Evolutionary conservation across 2,329 filamentous ascomycete genomes (phyloP).

Genomic region (Fusarium odoratissimum): DNA sequence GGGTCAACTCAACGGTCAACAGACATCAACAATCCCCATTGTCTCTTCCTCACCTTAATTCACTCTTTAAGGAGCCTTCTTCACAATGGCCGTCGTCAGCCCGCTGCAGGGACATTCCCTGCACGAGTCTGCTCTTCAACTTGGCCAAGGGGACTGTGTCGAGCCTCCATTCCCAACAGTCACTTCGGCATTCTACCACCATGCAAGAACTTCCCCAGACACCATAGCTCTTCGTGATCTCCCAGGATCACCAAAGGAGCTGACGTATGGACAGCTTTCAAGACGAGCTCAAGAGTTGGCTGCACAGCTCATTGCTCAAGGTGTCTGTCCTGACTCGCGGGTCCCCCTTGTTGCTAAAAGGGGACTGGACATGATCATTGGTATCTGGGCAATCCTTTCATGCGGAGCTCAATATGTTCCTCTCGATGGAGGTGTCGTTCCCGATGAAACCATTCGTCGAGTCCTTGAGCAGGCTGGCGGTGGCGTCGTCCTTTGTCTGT

Average conservation of each 20-base stretch:
- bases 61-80: background rate
- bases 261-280: slow-evolving; percentile 61
- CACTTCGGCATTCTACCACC: slow-evolving; percentile 54
- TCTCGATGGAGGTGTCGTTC: slow-evolving; percentile 65
- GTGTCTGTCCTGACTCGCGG: slow-evolving; percentile 58
- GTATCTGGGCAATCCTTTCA: slow-evolving; percentile 66
- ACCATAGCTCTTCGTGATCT: slow-evolving; percentile 54
- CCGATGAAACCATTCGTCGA: slow-evolving; percentile 60
- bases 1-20: slow-evolving; percentile 33
- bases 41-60: slow-evolving; percentile 13
- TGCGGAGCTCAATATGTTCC: slow-evolving; percentile 70
- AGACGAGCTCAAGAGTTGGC: slow-evolving; percentile 56
- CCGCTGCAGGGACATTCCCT: slow-evolving; percentile 6
- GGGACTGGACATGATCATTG: slow-evolving; percentile 67
- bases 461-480: slow-evolving; percentile 61
- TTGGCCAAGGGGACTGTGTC: slow-evolving; percentile 37
- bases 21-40: slow-evolving; percentile 31
- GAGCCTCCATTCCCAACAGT: slow-evolving; percentile 53
- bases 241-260: slow-evolving; percentile 45
- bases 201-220: slow-evolving; percentile 52
- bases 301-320: slow-evolving; percentile 51
- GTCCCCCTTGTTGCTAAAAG: slow-evolving; percentile 67
- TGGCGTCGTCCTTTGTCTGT: slow-evolving; percentile 60
- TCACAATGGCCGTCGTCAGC: slow-evolving; percentile 16
- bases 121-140: background rate